Evolutionary conservation across 2,329 filamentous ascomycete species (phyloP).

Genomic region (Cercospora sp.): DNA sequence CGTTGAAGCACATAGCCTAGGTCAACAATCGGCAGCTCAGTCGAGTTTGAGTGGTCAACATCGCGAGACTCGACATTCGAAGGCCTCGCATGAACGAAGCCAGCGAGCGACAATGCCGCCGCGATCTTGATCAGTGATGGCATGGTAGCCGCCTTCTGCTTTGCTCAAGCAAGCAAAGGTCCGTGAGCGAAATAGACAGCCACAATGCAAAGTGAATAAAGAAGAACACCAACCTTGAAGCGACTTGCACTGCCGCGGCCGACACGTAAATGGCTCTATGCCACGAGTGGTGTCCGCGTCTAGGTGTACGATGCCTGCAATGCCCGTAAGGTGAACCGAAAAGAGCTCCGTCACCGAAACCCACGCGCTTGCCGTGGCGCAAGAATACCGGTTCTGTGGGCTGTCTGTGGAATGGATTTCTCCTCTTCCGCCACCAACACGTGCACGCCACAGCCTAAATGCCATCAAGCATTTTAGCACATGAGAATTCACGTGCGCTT

Average conservation of each 20-base stretch:
- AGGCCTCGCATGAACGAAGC: background rate
- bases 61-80: background rate
- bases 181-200: background rate
- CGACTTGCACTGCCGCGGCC: background rate
- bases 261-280: background rate
- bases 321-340: background rate
- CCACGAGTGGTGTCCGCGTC: background rate
- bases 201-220: background rate
- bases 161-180: background rate
- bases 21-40: conserved; percentile 49
- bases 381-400: background rate
- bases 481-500: background rate
- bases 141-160: background rate
- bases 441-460: background rate
- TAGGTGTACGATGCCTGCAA: background rate
- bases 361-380: background rate
- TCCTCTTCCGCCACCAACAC: background rate
- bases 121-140: background rate
- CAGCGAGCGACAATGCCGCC: background rate
- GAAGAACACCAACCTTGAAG: background rate
- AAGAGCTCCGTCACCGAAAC: background rate
- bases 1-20: conserved; percentile 56
- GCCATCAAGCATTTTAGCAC: background rate
- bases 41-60: background rate
- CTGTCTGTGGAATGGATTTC: background rate